A percentile compares a stretch with the other conserved stretches of the same genome.
Evolutionary conservation across 2,329 filamentous ascomycete species (phyloP).

Genomic region (Sporothrix pallida): DNA sequence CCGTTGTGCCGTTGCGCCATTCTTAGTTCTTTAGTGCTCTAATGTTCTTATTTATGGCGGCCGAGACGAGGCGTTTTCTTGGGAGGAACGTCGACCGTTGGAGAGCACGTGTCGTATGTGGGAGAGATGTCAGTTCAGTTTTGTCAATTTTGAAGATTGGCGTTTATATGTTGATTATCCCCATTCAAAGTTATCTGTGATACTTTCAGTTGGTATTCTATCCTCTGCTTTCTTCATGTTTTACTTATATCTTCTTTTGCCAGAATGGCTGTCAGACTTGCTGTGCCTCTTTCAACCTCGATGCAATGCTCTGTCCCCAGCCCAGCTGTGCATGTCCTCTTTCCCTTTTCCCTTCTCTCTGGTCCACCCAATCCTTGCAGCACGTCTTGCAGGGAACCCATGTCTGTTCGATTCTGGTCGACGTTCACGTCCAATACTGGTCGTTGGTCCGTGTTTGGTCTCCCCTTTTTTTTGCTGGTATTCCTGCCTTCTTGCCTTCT

Average conservation of each 20-base stretch:
- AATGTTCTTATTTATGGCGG: background rate
- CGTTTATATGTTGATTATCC: no score
- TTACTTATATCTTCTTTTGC: background rate
- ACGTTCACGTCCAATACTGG: background rate
- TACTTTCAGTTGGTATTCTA: background rate
- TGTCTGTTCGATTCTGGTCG: constrained; percentile 8
- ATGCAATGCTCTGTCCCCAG: no score
- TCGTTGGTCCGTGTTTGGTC: background rate
- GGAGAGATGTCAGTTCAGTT: no score
- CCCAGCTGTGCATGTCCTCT: background rate
- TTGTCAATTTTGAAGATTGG: no score
- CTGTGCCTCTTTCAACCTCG: no score
- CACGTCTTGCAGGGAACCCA: background rate
- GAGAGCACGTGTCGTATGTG: constrained; percentile 5
- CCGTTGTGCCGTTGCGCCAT: background rate
- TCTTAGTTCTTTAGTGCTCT: background rate
- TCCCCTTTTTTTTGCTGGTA: background rate
- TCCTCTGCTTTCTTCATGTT: background rate
- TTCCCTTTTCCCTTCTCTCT: background rate
- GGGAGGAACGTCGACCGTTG: background rate
- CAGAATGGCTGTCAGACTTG: no score
- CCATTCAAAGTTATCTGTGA: no score
- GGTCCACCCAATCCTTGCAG: constrained; percentile 4
- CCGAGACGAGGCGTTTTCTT: background rate
- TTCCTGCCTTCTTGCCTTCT: background rate